Percentiles rank a stretch among this genome's conserved stretches.
Conservation (phyloP, 78 protist species). For the Dictyostelium citrinum region DNA sequence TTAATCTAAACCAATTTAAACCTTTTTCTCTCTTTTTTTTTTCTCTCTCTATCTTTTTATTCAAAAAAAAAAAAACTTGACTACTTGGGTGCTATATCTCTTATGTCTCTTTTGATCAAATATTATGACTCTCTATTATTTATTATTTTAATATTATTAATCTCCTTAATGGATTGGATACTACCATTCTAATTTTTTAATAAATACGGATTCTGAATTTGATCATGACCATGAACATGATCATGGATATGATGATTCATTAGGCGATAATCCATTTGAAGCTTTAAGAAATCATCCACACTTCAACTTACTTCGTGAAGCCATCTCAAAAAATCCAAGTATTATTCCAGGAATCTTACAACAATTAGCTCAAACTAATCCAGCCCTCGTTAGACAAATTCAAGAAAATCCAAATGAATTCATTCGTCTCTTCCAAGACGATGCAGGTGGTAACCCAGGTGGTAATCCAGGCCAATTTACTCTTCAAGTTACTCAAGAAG, state of each 20-base stretch:
- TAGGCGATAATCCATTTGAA: conserved; percentile 26
- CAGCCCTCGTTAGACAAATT: conserved; percentile 83
- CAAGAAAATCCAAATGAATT: conserved; percentile 86
- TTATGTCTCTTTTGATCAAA: neutral
- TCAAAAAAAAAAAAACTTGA: no score
- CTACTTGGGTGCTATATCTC: neutral
- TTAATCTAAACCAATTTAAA: neutral
- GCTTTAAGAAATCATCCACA: conserved; percentile 79
- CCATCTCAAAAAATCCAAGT: conserved; percentile 72
- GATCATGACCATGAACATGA: conserved; percentile 11
- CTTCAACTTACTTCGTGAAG: conserved; percentile 66
- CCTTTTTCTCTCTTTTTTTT: neutral
- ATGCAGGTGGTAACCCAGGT: neutral
- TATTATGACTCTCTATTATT: neutral
- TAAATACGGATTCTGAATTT: neutral
- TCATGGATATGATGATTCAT: conserved; percentile 39
- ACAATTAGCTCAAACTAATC: conserved; percentile 76
- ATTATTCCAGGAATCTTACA: conserved; percentile 76
- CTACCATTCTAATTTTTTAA: neutral
- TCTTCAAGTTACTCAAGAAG: conserved; percentile 86
- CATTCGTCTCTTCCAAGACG: conserved; percentile 71
- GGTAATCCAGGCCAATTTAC: conserved; percentile 15
- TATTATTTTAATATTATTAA: neutral
- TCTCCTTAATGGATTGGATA: neutral
- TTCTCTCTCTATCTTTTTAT: neutral